Evolutionary conservation across 441 rosid species (phyloP).

Genomic region (Melastoma candidum): DNA sequence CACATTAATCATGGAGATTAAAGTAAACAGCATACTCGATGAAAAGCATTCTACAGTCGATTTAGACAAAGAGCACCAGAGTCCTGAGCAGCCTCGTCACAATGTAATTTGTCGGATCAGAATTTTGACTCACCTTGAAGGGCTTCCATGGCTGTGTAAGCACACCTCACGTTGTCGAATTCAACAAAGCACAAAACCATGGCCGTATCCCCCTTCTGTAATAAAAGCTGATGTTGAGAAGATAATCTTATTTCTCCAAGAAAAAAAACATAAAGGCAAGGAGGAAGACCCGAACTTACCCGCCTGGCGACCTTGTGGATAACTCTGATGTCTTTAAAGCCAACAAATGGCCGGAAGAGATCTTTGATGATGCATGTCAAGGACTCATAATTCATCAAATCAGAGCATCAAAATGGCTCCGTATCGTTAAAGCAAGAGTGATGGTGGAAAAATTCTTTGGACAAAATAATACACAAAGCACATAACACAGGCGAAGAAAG

Average conservation of each 20-base stretch:
- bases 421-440: constrained; percentile 14
- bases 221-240: not conserved
- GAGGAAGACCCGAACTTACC: constrained; percentile 24
- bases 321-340: constrained; percentile 52
- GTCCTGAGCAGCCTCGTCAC: too few relatives aligned
- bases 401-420: not conserved
- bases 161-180: constrained; percentile 36
- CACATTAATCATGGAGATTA: not conserved
- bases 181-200: constrained; percentile 50
- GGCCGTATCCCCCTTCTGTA: constrained; percentile 42
- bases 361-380: constrained; percentile 16
- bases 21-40: too few relatives aligned
- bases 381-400: constrained; percentile 1
- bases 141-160: constrained; percentile 42
- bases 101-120: not conserved
- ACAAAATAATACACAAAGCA: constrained; percentile 4
- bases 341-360: constrained; percentile 49
- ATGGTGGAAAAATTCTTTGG: constrained; percentile 9
- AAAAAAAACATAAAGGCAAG: not conserved
- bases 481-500: constrained; percentile 15
- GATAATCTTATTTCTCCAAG: not conserved
- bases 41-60: too few relatives aligned
- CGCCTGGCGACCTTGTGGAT: constrained; percentile 48
- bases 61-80: too few relatives aligned
- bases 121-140: constrained; percentile 38